Conservation (phyloP, 2,329 filamentous ascomycete species). For the Sporothrix schenckii region DNA sequence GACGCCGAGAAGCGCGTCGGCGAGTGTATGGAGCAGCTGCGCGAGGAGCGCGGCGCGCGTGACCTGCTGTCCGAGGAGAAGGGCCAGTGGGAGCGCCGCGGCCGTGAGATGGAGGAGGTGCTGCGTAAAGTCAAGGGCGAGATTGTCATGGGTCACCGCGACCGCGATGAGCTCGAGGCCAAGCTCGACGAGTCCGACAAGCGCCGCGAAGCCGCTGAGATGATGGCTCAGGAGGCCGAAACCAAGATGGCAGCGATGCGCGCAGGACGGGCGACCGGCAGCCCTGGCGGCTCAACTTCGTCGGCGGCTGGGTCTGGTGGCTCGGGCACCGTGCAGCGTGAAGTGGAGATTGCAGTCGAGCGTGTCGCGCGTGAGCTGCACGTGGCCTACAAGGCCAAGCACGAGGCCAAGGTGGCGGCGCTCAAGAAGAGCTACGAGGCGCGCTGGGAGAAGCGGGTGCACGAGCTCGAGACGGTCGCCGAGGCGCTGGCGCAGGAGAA, state of each 20-base stretch:
- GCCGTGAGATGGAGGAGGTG: conserved; percentile 81
- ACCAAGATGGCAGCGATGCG: conserved; percentile 75
- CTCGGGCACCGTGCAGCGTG: conserved; percentile 49
- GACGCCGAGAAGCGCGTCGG: conserved; percentile 93
- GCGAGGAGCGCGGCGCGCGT: conserved; percentile 71
- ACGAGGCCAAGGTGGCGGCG: conserved; percentile 92
- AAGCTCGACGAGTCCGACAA: conserved; percentile 78
- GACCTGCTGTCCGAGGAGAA: conserved; percentile 76
- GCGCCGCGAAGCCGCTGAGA: conserved; percentile 72
- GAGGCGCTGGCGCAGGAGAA: conserved; percentile 73
- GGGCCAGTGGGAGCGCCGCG: conserved; percentile 80
- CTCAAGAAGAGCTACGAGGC: conserved; percentile 83
- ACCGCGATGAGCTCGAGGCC: conserved; percentile 75
- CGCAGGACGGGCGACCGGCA: conserved; percentile 56
- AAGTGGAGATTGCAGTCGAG: conserved; percentile 84
- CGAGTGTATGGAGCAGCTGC: conserved; percentile 78
- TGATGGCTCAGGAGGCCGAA: conserved; percentile 74
- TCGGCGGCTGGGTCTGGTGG: conserved; percentile 40
- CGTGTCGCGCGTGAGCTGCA: conserved; percentile 94
- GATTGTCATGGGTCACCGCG: conserved; percentile 74
- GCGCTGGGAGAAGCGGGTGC: conserved; percentile 85
- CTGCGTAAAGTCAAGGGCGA: conserved; percentile 80
- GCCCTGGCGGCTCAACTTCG: conserved; percentile 42
- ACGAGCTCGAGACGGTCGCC: conserved; percentile 73
- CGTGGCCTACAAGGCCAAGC: conserved; percentile 91